phyloP scores from a whole-genome alignment of 768 basidiomycete species.

The Phanerochaete sordida region DNA sequence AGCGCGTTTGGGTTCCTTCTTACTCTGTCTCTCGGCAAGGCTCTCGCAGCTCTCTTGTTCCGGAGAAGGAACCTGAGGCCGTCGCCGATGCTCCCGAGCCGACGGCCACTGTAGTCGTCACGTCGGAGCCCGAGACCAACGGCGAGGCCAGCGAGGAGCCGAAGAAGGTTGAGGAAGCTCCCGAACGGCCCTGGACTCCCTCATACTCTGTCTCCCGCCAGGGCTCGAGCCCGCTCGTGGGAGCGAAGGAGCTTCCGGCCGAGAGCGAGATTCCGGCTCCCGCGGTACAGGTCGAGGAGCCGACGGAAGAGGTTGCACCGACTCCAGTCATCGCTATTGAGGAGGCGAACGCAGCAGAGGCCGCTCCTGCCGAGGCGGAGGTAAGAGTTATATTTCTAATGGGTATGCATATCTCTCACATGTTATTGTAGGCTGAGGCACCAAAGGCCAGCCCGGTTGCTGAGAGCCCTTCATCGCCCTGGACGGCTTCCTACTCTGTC shows the following conservation, averaged over 20 bases:
- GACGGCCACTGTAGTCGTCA: not conserved
- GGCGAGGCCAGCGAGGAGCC: conserved; percentile 4
- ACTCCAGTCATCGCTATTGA: conserved; percentile 3
- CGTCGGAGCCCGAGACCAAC: not conserved
- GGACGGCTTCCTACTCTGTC: conserved; percentile 28
- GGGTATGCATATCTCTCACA: not conserved
- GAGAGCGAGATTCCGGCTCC: not conserved
- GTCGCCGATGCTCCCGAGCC: conserved; percentile 13
- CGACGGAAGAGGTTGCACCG: not conserved
- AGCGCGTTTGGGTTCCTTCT: conserved; percentile 14
- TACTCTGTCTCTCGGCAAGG: conserved; percentile 15
- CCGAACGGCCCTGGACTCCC: conserved; percentile 20
- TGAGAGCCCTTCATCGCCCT: not conserved
- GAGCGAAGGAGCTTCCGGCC: not conserved
- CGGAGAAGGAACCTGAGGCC: not conserved
- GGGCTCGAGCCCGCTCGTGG: conserved; percentile 9
- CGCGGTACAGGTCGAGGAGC: not conserved
- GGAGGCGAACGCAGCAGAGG: not conserved
- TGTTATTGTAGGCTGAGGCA: not conserved
- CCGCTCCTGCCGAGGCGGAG: not conserved
- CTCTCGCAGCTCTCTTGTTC: conserved; percentile 3
- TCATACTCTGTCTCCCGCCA: conserved; percentile 26
- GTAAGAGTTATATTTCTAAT: not conserved
- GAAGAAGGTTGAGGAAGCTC: not conserved
- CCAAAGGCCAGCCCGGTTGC: not conserved